phyloP scores from a whole-genome alignment of 1,284 basidiomycete species.

The Mycena sp. region DNA sequence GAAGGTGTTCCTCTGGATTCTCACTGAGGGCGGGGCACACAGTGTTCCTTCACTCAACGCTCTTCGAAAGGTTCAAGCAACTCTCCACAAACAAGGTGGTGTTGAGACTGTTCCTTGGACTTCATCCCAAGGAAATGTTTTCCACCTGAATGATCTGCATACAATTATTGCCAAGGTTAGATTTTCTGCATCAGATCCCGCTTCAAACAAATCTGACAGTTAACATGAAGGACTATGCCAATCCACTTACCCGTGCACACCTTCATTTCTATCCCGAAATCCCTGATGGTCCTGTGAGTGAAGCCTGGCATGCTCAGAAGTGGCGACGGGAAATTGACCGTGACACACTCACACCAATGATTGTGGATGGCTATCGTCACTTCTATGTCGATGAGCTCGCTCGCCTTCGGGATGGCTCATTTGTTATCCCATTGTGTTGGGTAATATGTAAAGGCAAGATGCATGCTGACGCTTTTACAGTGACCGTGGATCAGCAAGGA shows the following conservation, averaged over 20 bases:
- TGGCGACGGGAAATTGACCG: constrained; percentile 36
- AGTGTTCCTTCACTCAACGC: constrained; percentile 43
- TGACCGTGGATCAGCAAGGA: neutral
- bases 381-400: constrained; percentile 38
- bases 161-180: constrained; percentile 36
- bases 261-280: constrained; percentile 46
- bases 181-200: too few relatives aligned
- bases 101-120: constrained; percentile 34
- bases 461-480: constrained; percentile 20
- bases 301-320: constrained; percentile 46
- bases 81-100: constrained; percentile 19
- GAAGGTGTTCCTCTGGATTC: constrained; percentile 44
- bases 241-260: constrained; percentile 41
- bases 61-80: constrained; percentile 37
- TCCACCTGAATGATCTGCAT: constrained; percentile 42
- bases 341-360: constrained; percentile 44
- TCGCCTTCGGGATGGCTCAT: constrained; percentile 29
- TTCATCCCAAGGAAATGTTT: constrained; percentile 41
- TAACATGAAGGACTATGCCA: constrained; percentile 44
- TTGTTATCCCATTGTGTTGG: constrained; percentile 34
- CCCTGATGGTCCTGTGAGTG: constrained; percentile 32
- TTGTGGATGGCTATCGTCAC: constrained; percentile 35
- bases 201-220: neutral
- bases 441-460: constrained; percentile 13
- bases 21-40: constrained; percentile 40